Evolutionary conservation across 2,329 filamentous ascomycete species (phyloP).

Genomic region (Claviceps sorghi): DNA sequence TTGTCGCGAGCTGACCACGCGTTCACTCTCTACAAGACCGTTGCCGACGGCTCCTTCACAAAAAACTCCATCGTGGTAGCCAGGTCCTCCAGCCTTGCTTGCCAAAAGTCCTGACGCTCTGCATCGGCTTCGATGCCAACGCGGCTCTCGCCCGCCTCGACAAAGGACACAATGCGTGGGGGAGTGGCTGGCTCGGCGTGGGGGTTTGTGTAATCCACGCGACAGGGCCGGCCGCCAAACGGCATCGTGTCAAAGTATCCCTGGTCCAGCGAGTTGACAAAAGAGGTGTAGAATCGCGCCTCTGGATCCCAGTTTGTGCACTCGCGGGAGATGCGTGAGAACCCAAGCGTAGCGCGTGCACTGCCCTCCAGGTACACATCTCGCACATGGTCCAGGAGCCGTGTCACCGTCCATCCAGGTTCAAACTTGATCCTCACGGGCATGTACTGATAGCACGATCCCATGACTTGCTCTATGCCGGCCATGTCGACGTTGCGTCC

Average conservation of each 20-base stretch:
- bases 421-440: conserved; percentile 14
- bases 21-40: background rate
- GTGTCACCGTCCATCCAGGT: conserved; percentile 9
- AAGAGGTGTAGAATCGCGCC: conserved; percentile 12
- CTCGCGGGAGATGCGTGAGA: conserved; percentile 9
- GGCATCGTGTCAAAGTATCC: conserved; percentile 16
- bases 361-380: conserved; percentile 12
- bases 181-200: conserved; percentile 13
- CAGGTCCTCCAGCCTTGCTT: conserved; percentile 12
- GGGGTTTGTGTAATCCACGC: conserved; percentile 14
- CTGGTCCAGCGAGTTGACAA: conserved; percentile 16
- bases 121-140: conserved; percentile 16
- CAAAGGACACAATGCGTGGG: conserved; percentile 13
- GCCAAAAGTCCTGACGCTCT: conserved; percentile 14
- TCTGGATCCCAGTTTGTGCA: conserved; percentile 11
- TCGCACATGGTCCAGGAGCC: conserved; percentile 12
- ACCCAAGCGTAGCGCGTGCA: conserved; percentile 12
- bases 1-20: too few relatives aligned
- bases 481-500: conserved; percentile 12
- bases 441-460: conserved; percentile 17
- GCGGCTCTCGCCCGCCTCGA: conserved; percentile 11
- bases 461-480: conserved; percentile 13
- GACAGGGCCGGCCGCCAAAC: conserved; percentile 13
- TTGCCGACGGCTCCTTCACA: background rate
- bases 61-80: conserved; percentile 10